Evolutionary conservation across 805 yeast species (phyloP), one percentile per base, ranked within the genome.

Genomic region (Yueomyces sp.): DNA sequence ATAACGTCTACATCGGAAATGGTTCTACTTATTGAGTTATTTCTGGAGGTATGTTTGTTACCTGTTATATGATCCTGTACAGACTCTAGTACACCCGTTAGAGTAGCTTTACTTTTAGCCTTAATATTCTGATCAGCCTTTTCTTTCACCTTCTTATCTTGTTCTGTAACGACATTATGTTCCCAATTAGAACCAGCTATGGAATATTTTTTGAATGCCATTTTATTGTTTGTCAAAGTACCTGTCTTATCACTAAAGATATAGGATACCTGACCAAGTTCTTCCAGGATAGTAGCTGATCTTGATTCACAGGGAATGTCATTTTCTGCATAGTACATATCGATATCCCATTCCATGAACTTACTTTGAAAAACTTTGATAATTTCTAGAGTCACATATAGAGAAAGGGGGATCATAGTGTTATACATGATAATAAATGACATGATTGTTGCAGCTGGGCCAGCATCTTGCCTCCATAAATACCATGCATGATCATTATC

Each of bases 181-280:
- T 78, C 56, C 96, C 96, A 92, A 4, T 94, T 77, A 3, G 81
- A 72, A 2, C 99, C 99, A 43, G 83, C 81, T 4, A 92, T 80
- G 7, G 94, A 77, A 51, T 90, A 74, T 56, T 88, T 88, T 40
- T 96, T 72, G 60, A 92, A 92, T 29, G 90, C 66, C 99, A 92
- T 92, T 53, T 80, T 66, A 58, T 92, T 92, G 53, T 92, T 97
- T 0, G 99, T 92, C 47, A 92, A 70, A 0, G 99, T 92, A 7
- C 99, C 99, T 0, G 98, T 92, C 61, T 92, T 92, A 63, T 92
- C 99, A 47, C 95, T 84, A 60, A 92, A 92, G 3, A 92, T 74
- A 57, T 90, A 88, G 41, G 95, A 81, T 1, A 94, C 96, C 59
- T 92, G 99, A 2, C 99, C 99, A 53, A 92, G 68, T 63, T 92